A percentile compares a stretch with the other conserved stretches of the same genome.
phyloP scores from a whole-genome alignment of 2,329 filamentous ascomycete genomes.

The Phaeosphaeriaceae sp. region DNA sequence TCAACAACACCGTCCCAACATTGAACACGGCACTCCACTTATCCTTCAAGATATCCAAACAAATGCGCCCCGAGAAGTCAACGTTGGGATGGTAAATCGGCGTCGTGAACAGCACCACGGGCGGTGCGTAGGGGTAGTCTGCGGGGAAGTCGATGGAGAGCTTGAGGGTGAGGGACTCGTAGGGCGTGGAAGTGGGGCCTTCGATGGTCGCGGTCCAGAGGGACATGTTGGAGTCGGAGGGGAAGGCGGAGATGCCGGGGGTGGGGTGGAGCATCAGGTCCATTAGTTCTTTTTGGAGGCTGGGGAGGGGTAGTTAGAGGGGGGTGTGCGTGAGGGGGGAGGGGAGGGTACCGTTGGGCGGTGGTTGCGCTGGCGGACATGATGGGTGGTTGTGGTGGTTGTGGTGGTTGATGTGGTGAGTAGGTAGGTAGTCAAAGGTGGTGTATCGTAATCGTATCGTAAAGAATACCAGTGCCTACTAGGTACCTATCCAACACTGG shows the following conservation, averaged over 20 bases:
- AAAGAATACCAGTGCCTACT: no score
- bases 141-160: constrained; percentile 87
- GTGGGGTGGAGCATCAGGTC: constrained; percentile 95
- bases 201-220: constrained; percentile 93
- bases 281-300: constrained; percentile 97
- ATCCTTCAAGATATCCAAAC: constrained; percentile 96
- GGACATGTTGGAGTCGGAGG: constrained; percentile 82
- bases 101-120: constrained; percentile 94
- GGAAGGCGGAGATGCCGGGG: constrained; percentile 93
- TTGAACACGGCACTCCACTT: constrained; percentile 99
- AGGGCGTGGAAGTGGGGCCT: constrained; percentile 89
- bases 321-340: background rate
- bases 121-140: constrained; percentile 92
- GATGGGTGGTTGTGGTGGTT: no score
- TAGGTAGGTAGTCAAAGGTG: no score
- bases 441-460: no score
- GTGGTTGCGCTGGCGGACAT: constrained; percentile 50
- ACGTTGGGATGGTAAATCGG: constrained; percentile 99
- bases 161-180: constrained; percentile 87
- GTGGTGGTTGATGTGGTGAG: no score
- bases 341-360: constrained; percentile 52
- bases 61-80: constrained; percentile 96
- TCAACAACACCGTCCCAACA: constrained; percentile 89
- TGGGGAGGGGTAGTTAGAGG: constrained; percentile 49
- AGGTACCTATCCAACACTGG: no score